Evolutionary conservation across 495 filamentous ascomycete species (phyloP).

Genomic region (Cercophora scortea): DNA sequence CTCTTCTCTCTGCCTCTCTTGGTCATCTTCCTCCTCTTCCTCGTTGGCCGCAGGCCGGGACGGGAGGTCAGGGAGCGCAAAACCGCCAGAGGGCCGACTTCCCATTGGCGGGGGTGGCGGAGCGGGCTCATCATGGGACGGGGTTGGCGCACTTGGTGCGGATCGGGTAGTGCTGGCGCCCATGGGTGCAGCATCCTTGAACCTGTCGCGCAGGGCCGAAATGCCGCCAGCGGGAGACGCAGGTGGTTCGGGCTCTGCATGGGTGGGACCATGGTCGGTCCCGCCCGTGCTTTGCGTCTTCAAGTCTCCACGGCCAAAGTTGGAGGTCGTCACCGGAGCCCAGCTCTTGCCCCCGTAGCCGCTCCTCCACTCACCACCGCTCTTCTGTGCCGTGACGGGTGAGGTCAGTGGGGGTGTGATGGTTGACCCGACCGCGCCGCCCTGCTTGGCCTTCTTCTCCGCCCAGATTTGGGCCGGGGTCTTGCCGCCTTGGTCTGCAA

Average conservation of each 20-base stretch:
- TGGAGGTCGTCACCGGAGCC: constrained; percentile 69
- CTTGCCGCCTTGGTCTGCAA: constrained; percentile 91
- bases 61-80: constrained; percentile 71
- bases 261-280: constrained; percentile 35
- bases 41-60: constrained; percentile 48
- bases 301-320: constrained; percentile 57
- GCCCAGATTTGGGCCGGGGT: constrained; percentile 96
- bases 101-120: constrained; percentile 53
- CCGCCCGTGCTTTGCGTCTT: constrained; percentile 53
- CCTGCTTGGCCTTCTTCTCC: constrained; percentile 84
- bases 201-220: constrained; percentile 65
- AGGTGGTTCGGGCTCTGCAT: constrained; percentile 33
- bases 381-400: constrained; percentile 55
- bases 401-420: constrained; percentile 34
- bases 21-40: constrained; percentile 49
- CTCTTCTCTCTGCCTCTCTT: constrained; percentile 26
- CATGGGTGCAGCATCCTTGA: constrained; percentile 62
- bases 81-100: constrained; percentile 55
- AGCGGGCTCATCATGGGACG: constrained; percentile 32
- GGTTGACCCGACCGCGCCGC: constrained; percentile 42
- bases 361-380: constrained; percentile 80
- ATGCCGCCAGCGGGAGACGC: constrained; percentile 50
- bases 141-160: constrained; percentile 25
- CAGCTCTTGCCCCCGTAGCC: constrained; percentile 82
- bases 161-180: constrained; percentile 41